Percentiles rank a stretch among this genome's conserved stretches.
Conservation (phyloP, 768 basidiomycete species). For the Psilocybe subaeruginosa region DNA sequence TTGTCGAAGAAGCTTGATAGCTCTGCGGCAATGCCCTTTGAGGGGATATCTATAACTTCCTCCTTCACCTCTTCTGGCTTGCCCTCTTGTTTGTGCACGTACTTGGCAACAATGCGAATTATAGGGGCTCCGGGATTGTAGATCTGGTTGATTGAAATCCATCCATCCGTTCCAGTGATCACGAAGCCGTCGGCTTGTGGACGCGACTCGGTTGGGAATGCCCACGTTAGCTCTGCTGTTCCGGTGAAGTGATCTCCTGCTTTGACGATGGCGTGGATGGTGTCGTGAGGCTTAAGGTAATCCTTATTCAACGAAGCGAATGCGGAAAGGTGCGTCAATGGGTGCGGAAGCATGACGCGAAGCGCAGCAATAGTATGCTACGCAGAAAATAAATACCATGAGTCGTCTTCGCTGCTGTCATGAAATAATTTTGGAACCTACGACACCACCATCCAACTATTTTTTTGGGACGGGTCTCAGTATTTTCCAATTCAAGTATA, state of each 20-base stretch:
- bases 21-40: constrained; percentile 59
- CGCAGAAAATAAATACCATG: background rate
- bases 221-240: constrained; percentile 65
- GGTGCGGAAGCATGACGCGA: constrained; percentile 57
- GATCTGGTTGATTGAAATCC: constrained; percentile 48
- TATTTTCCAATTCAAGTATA: background rate
- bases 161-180: constrained; percentile 67
- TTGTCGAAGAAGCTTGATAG: constrained; percentile 61
- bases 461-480: constrained; percentile 3
- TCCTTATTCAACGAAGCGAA: constrained; percentile 71
- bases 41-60: constrained; percentile 51
- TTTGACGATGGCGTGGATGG: constrained; percentile 60
- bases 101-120: constrained; percentile 43
- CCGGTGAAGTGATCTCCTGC: constrained; percentile 59
- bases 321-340: constrained; percentile 59
- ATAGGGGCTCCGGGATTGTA: constrained; percentile 28
- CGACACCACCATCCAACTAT: constrained; percentile 80
- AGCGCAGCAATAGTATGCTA: constrained; percentile 72
- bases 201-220: constrained; percentile 49
- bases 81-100: constrained; percentile 34
- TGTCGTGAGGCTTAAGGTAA: constrained; percentile 80
- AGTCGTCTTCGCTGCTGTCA: background rate
- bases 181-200: constrained; percentile 43
- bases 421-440: constrained; percentile 35
- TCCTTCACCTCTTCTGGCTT: constrained; percentile 48